Evolutionary conservation across 2,329 filamentous ascomycete species (phyloP), one percentile per base, ranked within the genome.

Genomic region (Cytospora leucostoma): DNA sequence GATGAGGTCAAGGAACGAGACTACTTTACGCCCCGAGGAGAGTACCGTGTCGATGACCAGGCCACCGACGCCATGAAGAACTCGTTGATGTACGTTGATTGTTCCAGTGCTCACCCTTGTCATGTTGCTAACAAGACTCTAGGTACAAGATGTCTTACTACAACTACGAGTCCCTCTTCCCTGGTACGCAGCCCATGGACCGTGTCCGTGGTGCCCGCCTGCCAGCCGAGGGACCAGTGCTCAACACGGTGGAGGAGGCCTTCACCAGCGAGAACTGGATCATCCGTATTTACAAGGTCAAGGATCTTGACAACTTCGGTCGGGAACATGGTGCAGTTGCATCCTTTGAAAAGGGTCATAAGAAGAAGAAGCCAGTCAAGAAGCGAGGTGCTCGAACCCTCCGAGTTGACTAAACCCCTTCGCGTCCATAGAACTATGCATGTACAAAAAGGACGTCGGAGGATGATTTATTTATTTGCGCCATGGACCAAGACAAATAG

Each of bases 121-220:
- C 40, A 66, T 57, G 70, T 72, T 68, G 51, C 73, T 76, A 66
- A 77, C 71, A 56, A 33, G 12, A 44, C 35, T 35, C 68, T 68
- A 97, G 93, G 92, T 99, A 99, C 87, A 99, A 99, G 85, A 97
- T 99, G 93, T 97, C 93, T 27, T 99, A 99, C 85, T 91, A 99
- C 86, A 98, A 98, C 84, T 99, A 91, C 83, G 86, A 94, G 77
- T 80, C 84, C 54, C 87, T 99, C 67, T 99, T 98, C 85, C 94
- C 93, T 52, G 84, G 89, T 2, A 95, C 95, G 67, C 93, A 98
- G 78, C 93, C 92, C 40, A 82, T 88, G 70, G 95, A 99, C 75
- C 90, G 95, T 70, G 95, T 99, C 68, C 93, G 95, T 74, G 88
- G 88, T 68, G 84, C 86, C 44, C 86, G 85, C 65, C 80, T 98